Evolutionary conservation across 2,329 filamentous ascomycete genomes (phyloP), one percentile per base, ranked within the genome.

Genomic region (Xylaria arbuscula): DNA sequence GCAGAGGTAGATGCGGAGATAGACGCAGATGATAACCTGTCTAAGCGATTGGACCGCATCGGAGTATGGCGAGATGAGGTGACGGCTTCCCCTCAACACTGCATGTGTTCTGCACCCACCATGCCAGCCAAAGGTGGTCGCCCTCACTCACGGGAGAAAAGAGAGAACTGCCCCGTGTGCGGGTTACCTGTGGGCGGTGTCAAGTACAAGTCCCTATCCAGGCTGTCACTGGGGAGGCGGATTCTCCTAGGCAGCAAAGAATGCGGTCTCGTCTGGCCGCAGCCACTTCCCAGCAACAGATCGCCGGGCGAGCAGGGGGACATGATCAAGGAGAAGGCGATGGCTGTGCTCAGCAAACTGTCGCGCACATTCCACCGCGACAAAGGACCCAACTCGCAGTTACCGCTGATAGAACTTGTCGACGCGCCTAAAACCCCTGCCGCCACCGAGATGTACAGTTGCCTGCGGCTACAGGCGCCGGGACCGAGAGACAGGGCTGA

Each of bases 41-140:
- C 45, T 13, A 24, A 22, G 9, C 19, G 75, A 66, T 67, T 73
- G 48, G 64, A 70, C 58, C 81, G 82, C 75, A 85, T 87, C 70
- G 76, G 83, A 67, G 79, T 83, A 67, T 88, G 86, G 86, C 82
- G 83, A 64, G 77, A 78, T 61, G 86, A 87, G 76, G 83, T 87
- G 56, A 78, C 79, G 42, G 75, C 77, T 24, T 77, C 80, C 56
- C 75, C 74, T 42, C 74, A 76, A 22, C 76, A 77, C 15, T 81
- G 81, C 72, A 73, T 71, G 59, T 80, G 78, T 63, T 76, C 77
- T 5, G 73, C 72, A 24, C 77, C 76, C 54, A 74, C 79, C 62
- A 40, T 38, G 45, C 40, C 38, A 24, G 13, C 42, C 8, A 61
- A 36, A 51, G 19, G 24, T 28, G 28, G 28, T 28, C 28, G 56